A percentile compares a stretch with the other conserved stretches of the same genome.
Evolutionary conservation across 805 yeast genomes (phyloP).

Genomic region (Wickerhamomyces subpelliculosus): DNA sequence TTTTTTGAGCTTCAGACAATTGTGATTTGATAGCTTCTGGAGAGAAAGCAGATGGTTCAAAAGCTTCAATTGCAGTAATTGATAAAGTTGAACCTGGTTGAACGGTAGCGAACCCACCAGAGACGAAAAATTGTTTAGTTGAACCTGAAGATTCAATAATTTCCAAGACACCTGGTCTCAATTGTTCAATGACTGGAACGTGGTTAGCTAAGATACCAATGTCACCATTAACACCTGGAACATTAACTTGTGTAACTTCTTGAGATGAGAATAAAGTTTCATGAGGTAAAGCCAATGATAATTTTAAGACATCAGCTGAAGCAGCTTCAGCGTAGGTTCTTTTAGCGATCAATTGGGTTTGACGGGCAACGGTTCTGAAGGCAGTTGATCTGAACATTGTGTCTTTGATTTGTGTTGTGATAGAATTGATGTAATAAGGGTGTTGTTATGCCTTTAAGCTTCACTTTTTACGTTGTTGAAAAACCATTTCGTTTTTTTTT

Average conservation of each 20-base stretch:
- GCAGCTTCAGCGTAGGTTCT: conserved; percentile 91
- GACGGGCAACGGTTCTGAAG: conserved; percentile 22
- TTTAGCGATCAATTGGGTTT: conserved; percentile 47
- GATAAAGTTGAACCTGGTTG: conserved; percentile 89
- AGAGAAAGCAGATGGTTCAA: conserved; percentile 82
- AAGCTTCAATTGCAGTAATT: conserved; percentile 93
- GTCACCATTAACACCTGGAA: conserved; percentile 93
- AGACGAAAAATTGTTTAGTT: conserved; percentile 75
- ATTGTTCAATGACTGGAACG: conserved; percentile 95
- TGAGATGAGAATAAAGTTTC: conserved; percentile 52
- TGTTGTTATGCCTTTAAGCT: too few species aligned
- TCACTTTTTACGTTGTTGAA: too few species aligned
- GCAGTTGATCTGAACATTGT: conserved; percentile 23
- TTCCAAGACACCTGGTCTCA: conserved; percentile 92
- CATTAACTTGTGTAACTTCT: conserved; percentile 68
- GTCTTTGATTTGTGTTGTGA: neutral
- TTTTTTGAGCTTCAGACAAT: conserved; percentile 91
- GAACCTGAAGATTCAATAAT: conserved; percentile 72
- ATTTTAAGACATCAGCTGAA: conserved; percentile 57
- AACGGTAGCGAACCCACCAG: conserved; percentile 96
- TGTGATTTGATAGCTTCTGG: conserved; percentile 70
- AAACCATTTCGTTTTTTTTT: neutral
- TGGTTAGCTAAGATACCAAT: conserved; percentile 96
- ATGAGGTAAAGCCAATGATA: conserved; percentile 89
- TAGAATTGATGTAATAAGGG: neutral